Evolutionary conservation across 1,139 yeast genomes (phyloP).

Genomic region (Debaryomyces coudertii): DNA sequence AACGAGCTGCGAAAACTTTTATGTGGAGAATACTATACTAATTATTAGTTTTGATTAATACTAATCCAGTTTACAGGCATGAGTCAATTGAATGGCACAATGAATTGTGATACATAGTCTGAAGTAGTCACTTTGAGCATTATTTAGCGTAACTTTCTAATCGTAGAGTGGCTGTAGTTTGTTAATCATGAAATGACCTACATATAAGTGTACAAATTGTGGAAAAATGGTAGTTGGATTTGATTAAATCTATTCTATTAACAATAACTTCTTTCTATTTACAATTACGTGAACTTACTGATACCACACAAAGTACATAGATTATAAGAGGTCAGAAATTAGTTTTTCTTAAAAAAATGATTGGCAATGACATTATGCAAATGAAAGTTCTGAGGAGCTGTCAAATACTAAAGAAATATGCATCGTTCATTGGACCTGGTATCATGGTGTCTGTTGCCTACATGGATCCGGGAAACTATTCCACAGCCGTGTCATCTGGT

Average conservation of each 20-base stretch:
- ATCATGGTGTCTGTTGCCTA: conserved; percentile 76
- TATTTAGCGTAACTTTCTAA: no score
- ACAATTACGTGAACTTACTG: not conserved
- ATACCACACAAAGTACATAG: not conserved
- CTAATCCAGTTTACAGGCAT: no score
- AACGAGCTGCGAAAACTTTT: not conserved
- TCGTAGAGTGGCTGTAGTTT: not conserved
- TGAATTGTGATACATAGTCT: no score
- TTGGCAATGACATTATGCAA: not conserved
- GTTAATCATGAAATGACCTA: not conserved
- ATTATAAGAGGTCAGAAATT: not conserved
- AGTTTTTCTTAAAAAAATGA: not conserved
- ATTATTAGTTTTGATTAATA: no score
- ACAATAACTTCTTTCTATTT: not conserved
- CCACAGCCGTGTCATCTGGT: conserved; percentile 80
- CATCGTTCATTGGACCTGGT: conserved; percentile 77
- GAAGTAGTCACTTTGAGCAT: no score
- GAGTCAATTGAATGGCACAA: no score
- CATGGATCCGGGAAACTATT: conserved; percentile 83
- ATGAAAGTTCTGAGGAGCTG: not conserved
- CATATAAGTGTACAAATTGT: not conserved
- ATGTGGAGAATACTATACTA: not conserved
- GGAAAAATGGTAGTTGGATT: not conserved
- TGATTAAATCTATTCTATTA: not conserved
- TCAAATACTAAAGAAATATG: conserved; percentile 44